A percentile compares a stretch with the other conserved stretches of the same genome.
Evolutionary conservation across 2,329 filamentous ascomycete species (phyloP).

Genomic region (Rhinocladiella similis): DNA sequence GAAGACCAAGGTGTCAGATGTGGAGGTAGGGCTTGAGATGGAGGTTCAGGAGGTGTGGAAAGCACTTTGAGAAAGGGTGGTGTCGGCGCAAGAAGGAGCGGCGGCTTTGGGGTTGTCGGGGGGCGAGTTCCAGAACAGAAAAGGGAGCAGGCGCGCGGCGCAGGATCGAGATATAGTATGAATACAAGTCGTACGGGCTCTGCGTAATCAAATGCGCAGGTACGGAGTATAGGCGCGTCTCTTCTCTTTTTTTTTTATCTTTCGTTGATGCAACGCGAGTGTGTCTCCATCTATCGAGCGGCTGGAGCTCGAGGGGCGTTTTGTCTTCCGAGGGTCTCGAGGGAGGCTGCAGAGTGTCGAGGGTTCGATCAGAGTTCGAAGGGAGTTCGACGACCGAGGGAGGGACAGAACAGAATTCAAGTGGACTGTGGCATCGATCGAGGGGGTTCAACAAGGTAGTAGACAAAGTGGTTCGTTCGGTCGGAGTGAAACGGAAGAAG

Average conservation of each 20-base stretch:
- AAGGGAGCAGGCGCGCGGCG: slow-evolving; percentile 10
- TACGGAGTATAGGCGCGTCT: background rate
- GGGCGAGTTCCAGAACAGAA: slow-evolving; percentile 19
- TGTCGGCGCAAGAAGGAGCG: slow-evolving; percentile 3
- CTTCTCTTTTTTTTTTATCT: background rate
- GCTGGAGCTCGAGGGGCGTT: background rate
- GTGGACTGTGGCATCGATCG: background rate
- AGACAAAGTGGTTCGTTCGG: background rate
- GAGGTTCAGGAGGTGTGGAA: slow-evolving; percentile 12
- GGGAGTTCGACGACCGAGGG: slow-evolving; percentile 1
- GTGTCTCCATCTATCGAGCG: background rate
- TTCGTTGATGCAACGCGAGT: too few relatives aligned
- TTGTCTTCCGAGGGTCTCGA: background rate
- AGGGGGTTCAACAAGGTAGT: background rate
- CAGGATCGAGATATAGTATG: slow-evolving; percentile 1
- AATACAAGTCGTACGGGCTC: background rate
- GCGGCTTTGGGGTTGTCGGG: slow-evolving; percentile 13
- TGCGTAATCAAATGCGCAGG: too few relatives aligned
- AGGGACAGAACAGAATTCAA: background rate
- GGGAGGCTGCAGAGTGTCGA: background rate
- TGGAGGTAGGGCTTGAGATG: slow-evolving; percentile 13
- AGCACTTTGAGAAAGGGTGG: slow-evolving; percentile 5
- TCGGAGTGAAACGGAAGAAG: slow-evolving; percentile 1
- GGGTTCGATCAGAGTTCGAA: background rate
- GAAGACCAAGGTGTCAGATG: slow-evolving; percentile 21